A percentile compares a stretch with the other conserved stretches of the same genome.
Evolutionary conservation across 192 early-diverging fungal genomes (phyloP).

Genomic region (Linnemannia zychae): DNA sequence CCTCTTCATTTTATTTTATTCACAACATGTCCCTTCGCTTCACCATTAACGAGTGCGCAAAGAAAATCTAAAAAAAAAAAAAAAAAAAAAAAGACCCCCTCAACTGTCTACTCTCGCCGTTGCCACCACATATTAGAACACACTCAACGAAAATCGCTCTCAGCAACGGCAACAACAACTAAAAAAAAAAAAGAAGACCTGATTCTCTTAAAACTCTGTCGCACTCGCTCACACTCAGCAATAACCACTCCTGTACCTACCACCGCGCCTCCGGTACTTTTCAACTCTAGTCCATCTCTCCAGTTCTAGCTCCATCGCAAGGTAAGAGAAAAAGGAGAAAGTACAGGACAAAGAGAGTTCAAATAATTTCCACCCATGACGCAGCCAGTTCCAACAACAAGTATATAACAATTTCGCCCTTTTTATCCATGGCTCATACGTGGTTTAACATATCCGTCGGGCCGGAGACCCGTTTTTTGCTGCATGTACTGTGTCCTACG

Average conservation of each 20-base stretch:
- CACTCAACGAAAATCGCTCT: neutral
- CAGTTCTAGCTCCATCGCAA: neutral
- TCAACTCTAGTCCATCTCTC: neutral
- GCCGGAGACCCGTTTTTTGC: conserved; percentile 9
- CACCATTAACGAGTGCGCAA: conserved; percentile 22
- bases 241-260: neutral
- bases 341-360: neutral
- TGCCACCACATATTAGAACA: neutral
- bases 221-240: neutral
- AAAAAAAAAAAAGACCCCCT: conserved; percentile 3
- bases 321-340: neutral
- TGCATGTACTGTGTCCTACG: neutral
- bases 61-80: conserved; percentile 42
- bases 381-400: neutral
- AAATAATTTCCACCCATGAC: conserved; percentile 9
- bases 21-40: conserved; percentile 27
- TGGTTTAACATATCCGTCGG: neutral
- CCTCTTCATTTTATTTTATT: neutral
- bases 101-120: neutral
- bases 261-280: neutral
- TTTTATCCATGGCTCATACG: neutral
- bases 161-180: neutral
- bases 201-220: neutral
- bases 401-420: neutral
- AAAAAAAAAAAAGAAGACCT: neutral